A percentile compares a stretch with the other conserved stretches of the same genome.
These are phyloP conservation scores for Durusdinium trenchii DNA, from an alignment of 73 alveolate species.

Conservation along the genomic window DNA sequence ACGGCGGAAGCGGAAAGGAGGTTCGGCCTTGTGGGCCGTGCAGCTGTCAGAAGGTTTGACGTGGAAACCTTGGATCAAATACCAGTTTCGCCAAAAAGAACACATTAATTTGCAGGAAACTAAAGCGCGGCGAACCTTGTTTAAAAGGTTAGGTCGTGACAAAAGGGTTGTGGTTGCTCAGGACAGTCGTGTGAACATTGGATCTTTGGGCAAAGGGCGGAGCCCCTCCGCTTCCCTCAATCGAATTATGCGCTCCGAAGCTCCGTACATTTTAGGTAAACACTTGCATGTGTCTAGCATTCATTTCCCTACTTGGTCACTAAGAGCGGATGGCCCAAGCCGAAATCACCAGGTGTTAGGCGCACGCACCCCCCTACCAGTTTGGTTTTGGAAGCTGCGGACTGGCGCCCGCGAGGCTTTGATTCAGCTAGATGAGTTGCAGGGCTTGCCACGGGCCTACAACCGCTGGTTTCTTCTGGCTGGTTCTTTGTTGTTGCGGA, in stretches of 20 bases:
- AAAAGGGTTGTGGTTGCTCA: not conserved
- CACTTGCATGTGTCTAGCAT: not conserved
- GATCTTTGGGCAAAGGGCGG: not conserved
- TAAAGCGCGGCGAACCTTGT: not conserved
- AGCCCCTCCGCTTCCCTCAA: not conserved
- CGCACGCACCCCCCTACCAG: not conserved
- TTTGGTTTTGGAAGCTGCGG: not conserved
- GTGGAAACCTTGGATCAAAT: not conserved
- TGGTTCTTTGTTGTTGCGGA: not conserved
- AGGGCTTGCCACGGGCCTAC: conserved; percentile 1
- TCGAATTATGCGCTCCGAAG: not conserved
- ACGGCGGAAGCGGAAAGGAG: too few relatives aligned
- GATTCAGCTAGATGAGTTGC: not conserved
- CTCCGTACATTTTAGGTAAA: not conserved
- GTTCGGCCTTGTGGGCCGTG: not conserved
- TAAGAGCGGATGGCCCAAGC: not conserved
- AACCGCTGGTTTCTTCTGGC: not conserved
- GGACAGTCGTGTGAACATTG: not conserved
- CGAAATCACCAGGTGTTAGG: not conserved
- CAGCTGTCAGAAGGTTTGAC: not conserved
- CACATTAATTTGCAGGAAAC: not conserved
- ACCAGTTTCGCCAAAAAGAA: not conserved
- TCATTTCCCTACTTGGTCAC: not conserved
- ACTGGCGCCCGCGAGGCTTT: not conserved
- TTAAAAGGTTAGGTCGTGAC: not conserved